Base-by-base conservation (phyloP, 345 rosid species). In the Syzygium grande region DNA sequence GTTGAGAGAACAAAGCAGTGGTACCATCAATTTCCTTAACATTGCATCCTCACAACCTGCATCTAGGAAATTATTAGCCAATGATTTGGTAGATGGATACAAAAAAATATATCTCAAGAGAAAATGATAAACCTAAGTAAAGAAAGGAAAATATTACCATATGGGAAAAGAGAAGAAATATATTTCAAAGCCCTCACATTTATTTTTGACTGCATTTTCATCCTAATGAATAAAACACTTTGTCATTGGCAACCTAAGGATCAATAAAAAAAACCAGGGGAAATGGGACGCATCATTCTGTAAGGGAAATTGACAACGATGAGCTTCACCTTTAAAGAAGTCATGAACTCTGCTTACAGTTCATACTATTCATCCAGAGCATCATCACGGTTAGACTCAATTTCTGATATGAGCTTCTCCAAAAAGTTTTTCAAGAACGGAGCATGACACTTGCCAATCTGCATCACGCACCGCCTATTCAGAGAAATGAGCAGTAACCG, bases 331-430 rank as follows among this genome's bases (percentile, higher is more conserved):
- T 94, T 94, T n/a, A 91, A 86, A 68, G 93, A 87, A 52, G 94
- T 90, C 95, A 95, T 90, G 84, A 91, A 93, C 86, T 91, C 85
- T 34, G 93, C 92, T 65, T 94, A 95, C 49, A 88, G 91, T 90
- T 96, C 96, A 55, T 97, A 96, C 27, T 95, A 78, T 89, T 91
- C 94, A 92, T 96, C 98, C 91, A 95, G 87, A 65, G 94, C 96
- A 61, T 88, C 85, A 30, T 92, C 92, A 85, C 87, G 84, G 49
- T 88, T 92, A 52, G 93, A 92, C 93, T 97, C 99, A 87, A 93
- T 88, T 92, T 97, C 98, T 21, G 22, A 65, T 73, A 95, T 93
- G 87, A 96, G 95, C 91, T 93, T 97, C 94, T 97, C 96, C 21
- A 94, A 84, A 84, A 84, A 97, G 90, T 61, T 86, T 90, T 91